Evolutionary conservation across 2,329 filamentous ascomycete species (phyloP).

Genomic region (Calonectria hongkongensis): DNA sequence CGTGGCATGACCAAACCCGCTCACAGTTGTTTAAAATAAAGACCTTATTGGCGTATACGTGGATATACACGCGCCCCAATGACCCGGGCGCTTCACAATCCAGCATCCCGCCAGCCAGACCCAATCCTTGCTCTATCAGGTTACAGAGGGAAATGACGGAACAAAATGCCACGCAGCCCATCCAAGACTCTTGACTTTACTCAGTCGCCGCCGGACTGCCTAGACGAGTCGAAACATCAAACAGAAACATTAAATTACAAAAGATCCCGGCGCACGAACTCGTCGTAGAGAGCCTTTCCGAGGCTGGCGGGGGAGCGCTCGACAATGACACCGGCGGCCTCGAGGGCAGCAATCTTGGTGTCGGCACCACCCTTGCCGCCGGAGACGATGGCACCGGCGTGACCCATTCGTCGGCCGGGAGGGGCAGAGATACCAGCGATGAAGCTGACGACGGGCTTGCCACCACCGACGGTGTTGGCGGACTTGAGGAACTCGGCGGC

Average conservation of each 20-base stretch:
- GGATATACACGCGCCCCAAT: slow-evolving; percentile 51
- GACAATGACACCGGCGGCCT: slow-evolving; percentile 94
- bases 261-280: slow-evolving; percentile 97
- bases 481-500: slow-evolving; percentile 96
- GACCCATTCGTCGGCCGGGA: slow-evolving; percentile 97
- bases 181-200: slow-evolving; percentile 52
- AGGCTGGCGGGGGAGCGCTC: slow-evolving; percentile 94
- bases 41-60: slow-evolving; percentile 52
- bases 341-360: slow-evolving; percentile 97
- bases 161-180: slow-evolving; percentile 56
- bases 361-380: slow-evolving; percentile 98
- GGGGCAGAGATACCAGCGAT: slow-evolving; percentile 99
- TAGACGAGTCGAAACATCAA: slow-evolving; percentile 39
- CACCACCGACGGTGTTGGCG: slow-evolving; percentile 89
- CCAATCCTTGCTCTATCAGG: slow-evolving; percentile 59
- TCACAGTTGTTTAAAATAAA: slow-evolving; percentile 44
- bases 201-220: slow-evolving; percentile 43
- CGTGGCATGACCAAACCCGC: slow-evolving; percentile 38
- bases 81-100: slow-evolving; percentile 51
- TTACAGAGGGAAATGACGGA: slow-evolving; percentile 57
- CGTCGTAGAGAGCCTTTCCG: slow-evolving; percentile 93
- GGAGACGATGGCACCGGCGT: slow-evolving; percentile 98
- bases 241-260: slow-evolving; percentile 75
- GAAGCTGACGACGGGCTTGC: slow-evolving; percentile 97
- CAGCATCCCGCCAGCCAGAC: slow-evolving; percentile 55